A percentile compares a stretch with the other conserved stretches of the same genome.
phyloP scores from a whole-genome alignment of 345 rosid genomes.

The Arabis alpina region DNA sequence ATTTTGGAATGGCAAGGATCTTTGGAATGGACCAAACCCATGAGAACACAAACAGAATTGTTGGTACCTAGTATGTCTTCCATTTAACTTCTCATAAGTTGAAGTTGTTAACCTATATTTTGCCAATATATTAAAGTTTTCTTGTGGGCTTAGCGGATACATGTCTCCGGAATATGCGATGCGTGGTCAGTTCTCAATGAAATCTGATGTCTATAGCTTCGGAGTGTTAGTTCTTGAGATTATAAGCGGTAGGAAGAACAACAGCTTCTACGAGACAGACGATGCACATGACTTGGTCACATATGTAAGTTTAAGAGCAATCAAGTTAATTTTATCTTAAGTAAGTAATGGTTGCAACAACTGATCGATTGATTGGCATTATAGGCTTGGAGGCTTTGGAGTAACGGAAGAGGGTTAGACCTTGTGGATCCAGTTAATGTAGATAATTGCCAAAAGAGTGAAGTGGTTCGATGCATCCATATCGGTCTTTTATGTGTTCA shows the following conservation, averaged over 20 bases:
- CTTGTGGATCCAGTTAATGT: constrained; percentile 1
- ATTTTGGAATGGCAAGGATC: constrained; percentile 69
- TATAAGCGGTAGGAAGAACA: constrained; percentile 38
- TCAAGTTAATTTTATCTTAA: neutral
- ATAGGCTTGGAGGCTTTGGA: constrained; percentile 30
- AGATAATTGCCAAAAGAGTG: neutral
- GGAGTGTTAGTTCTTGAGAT: constrained; percentile 48
- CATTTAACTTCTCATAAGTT: neutral
- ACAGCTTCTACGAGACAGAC: constrained; percentile 15
- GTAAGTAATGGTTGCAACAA: no score
- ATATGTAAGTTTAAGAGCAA: constrained; percentile 34
- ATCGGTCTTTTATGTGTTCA: constrained; percentile 31
- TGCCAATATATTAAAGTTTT: neutral
- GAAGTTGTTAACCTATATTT: neutral
- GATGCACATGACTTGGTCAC: constrained; percentile 3
- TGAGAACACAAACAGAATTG: constrained; percentile 52
- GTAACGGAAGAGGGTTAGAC: neutral
- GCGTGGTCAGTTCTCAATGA: constrained; percentile 41
- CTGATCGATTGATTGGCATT: neutral
- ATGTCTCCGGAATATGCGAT: constrained; percentile 54
- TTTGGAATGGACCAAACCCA: constrained; percentile 45
- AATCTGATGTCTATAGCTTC: constrained; percentile 50
- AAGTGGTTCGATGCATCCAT: constrained; percentile 14
- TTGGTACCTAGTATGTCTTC: constrained; percentile 64
- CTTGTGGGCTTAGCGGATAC: constrained; percentile 42